Evolutionary conservation across 78 protist species (phyloP), one percentile per base, ranked within the genome.

Genomic region (Dictyostelium brefeldianum): DNA sequence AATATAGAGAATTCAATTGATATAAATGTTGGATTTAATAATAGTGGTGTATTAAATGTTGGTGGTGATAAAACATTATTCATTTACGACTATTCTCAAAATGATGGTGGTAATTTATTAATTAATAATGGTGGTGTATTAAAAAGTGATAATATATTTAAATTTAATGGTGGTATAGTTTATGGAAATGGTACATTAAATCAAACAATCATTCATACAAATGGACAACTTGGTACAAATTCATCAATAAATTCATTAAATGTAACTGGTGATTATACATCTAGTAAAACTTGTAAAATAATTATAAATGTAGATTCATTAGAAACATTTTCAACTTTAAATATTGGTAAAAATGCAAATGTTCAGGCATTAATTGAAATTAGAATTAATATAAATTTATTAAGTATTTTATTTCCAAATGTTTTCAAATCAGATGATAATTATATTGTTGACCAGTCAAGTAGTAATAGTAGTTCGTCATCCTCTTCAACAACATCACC

Each of bases 221-320:
- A 29, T 31, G 75, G 75, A 29, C 50, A 31, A 31, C 9, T 67
- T 67, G 75, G 75, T 31, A 29, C 75, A 31, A 67, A 67, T 29
- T 31, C 50, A 31, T 12, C 43, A 10, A 36, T 67, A 14, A 67
- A 67, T 67, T 29, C 10, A 14, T 31, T 67, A 29, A 67, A 67
- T 31, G 17, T 67, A 2, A 67, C 43, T 67, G 75, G 75, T 31
- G 22, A 67, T 67, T 67, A 29, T 20, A 25, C 70, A n/a, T 25
- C 75, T 29, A 31, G 7, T 67, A 31, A 29, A 27, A 15, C 29
- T 6, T 15, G 25, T 6, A 17, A 4, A 4, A 67, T 67, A 3
- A 17, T 67, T 5, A 31, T 67, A 29, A n/a, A 29, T 9, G 17
- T 67, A 5, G 75, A 67, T 31, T 29, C 75, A 15, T 31, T 67